Evolutionary conservation across 2,329 filamentous ascomycete genomes (phyloP).

Genomic region (Bertia moriformis): DNA sequence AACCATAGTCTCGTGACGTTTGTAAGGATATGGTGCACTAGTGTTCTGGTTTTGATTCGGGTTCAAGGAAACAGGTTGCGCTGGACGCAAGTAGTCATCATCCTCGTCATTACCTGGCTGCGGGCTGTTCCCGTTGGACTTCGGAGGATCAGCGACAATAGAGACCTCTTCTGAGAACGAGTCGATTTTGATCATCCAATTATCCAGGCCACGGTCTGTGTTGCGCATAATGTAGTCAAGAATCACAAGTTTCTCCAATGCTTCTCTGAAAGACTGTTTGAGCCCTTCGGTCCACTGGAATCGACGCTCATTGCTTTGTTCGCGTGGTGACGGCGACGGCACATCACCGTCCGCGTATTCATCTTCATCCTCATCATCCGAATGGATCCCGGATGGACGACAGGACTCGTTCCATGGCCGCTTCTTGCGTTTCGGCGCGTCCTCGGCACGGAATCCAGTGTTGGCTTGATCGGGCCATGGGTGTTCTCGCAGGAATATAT

Average conservation of each 20-base stretch:
- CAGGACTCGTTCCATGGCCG: constrained; percentile 55
- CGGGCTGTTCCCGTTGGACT: constrained; percentile 49
- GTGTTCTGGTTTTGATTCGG: constrained; percentile 17
- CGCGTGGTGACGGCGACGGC: constrained; percentile 15
- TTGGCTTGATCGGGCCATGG: constrained; percentile 89
- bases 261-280: constrained; percentile 84
- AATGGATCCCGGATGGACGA: constrained; percentile 37
- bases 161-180: constrained; percentile 69
- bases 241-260: constrained; percentile 92
- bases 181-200: constrained; percentile 99
- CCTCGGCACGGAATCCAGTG: constrained; percentile 23
- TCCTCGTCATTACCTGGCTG: constrained; percentile 17
- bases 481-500: constrained; percentile 83
- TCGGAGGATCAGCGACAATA: constrained; percentile 67
- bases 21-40: constrained; percentile 51
- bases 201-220: constrained; percentile 88
- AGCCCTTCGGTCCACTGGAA: constrained; percentile 80
- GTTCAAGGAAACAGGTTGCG: constrained; percentile 24
- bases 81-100: constrained; percentile 45
- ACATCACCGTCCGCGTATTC: constrained; percentile 34
- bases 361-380: constrained; percentile 45
- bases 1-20: constrained; percentile 71
- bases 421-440: constrained; percentile 56
- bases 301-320: constrained; percentile 26
- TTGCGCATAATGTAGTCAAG: constrained; percentile 99